These are phyloP conservation scores for Trichoderma erinaceum DNA, from an alignment of 495 filamentous ascomycete genomes.

Conservation along the genomic window DNA sequence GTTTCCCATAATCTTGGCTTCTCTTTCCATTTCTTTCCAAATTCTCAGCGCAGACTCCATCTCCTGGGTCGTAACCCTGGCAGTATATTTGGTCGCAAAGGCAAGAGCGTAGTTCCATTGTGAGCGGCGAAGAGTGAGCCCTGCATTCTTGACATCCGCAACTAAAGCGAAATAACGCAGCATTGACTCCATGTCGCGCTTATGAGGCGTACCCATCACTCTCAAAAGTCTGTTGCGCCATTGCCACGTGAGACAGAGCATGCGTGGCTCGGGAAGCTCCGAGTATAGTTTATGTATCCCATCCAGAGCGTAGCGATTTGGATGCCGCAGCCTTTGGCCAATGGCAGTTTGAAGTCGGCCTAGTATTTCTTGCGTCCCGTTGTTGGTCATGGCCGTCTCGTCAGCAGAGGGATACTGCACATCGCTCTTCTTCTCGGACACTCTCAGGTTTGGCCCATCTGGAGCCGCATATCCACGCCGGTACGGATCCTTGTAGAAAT, in stretches of 20 bases:
- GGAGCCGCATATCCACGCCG: constrained; percentile 40
- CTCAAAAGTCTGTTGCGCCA: constrained; percentile 60
- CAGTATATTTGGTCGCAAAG: constrained; percentile 65
- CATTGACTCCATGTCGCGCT: constrained; percentile 54
- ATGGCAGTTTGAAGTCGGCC: constrained; percentile 31
- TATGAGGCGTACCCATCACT: constrained; percentile 57
- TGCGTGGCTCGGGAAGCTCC: constrained; percentile 51
- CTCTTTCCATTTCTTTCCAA: constrained; percentile 84
- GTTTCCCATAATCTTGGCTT: constrained; percentile 56
- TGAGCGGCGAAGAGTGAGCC: constrained; percentile 53
- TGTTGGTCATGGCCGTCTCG: constrained; percentile 24
- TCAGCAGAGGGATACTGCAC: constrained; percentile 38
- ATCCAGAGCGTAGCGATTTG: constrained; percentile 31
- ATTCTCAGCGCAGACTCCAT: constrained; percentile 65
- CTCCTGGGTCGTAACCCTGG: constrained; percentile 55
- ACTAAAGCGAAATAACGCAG: constrained; percentile 76
- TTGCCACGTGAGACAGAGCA: constrained; percentile 53
- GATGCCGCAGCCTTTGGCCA: constrained; percentile 26
- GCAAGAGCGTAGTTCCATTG: constrained; percentile 83
- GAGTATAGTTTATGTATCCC: constrained; percentile 37
- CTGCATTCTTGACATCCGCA: constrained; percentile 67
- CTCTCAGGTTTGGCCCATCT: constrained; percentile 35
- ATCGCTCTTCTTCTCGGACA: constrained; percentile 42
- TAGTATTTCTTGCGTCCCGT: constrained; percentile 23
- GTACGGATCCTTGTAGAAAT: constrained; percentile 40